Percentiles rank a stretch among this genome's conserved stretches.
Evolutionary conservation across 805 yeast genomes (phyloP).

Genomic region (Tanozyma kutaoensis): DNA sequence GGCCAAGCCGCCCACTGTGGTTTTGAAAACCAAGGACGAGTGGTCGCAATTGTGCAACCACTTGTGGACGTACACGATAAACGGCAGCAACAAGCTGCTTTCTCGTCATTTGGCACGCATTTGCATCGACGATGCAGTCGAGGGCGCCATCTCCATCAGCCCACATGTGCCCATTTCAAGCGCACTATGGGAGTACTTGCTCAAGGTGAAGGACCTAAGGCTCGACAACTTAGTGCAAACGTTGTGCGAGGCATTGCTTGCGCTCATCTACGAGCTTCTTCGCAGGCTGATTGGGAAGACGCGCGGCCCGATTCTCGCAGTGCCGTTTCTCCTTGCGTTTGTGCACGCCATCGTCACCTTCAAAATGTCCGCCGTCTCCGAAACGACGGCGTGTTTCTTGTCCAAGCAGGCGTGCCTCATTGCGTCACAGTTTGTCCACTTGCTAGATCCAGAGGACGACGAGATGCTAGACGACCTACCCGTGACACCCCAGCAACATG

Average conservation of each 20-base stretch:
- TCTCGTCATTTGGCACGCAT: slow-evolving; percentile 18
- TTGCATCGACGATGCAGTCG: slow-evolving; percentile 11
- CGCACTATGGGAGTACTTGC: slow-evolving; percentile 30
- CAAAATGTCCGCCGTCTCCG: slow-evolving; percentile 47
- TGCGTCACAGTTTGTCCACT: slow-evolving; percentile 10
- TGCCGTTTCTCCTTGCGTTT: slow-evolving; percentile 51
- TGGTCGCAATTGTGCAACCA: slow-evolving; percentile 20
- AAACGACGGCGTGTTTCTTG: slow-evolving; percentile 12
- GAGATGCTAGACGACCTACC: slow-evolving; percentile 14
- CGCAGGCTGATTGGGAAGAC: slow-evolving; percentile 5
- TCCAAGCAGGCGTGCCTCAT: slow-evolving; percentile 7
- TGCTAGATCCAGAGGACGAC: slow-evolving; percentile 11
- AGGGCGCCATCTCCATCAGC: slow-evolving; percentile 11
- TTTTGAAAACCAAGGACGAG: slow-evolving; percentile 14
- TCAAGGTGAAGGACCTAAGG: slow-evolving; percentile 29
- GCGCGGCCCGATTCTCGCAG: slow-evolving; percentile 15
- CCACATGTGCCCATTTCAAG: slow-evolving; percentile 19
- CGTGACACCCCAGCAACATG: slow-evolving; percentile 13
- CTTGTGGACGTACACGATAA: slow-evolving; percentile 21
- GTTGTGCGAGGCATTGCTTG: slow-evolving; percentile 14
- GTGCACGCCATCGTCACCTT: slow-evolving; percentile 42
- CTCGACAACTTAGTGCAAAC: slow-evolving; percentile 35
- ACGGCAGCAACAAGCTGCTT: slow-evolving; percentile 19
- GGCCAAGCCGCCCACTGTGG: too few relatives aligned
- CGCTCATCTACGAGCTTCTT: slow-evolving; percentile 15